Conservation (phyloP, 73 alveolate species). For the Urostyla sp. region DNA sequence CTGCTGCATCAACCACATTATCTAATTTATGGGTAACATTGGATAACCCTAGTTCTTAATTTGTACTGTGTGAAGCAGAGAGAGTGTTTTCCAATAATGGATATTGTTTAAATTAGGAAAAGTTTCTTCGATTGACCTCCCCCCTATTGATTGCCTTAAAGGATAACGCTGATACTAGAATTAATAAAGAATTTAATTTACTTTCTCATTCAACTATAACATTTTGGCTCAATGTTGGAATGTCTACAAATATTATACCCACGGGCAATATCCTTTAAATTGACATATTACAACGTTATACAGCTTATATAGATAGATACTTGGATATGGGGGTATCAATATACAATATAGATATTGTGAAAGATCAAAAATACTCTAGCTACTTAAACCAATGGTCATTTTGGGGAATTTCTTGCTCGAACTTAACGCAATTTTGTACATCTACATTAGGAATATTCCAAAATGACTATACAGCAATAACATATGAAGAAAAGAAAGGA, state of each 20-base stretch:
- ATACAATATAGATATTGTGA: too few species aligned
- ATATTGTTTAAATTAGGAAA: conserved; percentile 18
- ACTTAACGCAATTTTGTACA: conserved; percentile 10
- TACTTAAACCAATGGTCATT: conserved; percentile 27
- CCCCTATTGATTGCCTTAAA: not conserved
- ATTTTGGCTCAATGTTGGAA: conserved; percentile 29
- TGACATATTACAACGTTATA: not conserved
- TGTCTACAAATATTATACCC: not conserved
- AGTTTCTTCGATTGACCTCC: not conserved
- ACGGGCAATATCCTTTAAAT: not conserved
- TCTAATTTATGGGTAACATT: conserved; percentile 33
- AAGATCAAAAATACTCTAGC: not conserved
- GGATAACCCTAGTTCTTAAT: not conserved
- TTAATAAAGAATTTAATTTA: not conserved
- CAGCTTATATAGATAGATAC: not conserved
- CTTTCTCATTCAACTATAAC: conserved; percentile 23
- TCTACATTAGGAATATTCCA: conserved; percentile 8
- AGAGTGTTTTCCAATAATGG: conserved; percentile 29
- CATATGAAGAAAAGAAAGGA: too few species aligned
- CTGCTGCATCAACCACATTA: not conserved
- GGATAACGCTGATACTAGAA: not conserved
- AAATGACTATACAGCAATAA: not conserved
- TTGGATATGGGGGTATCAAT: not conserved
- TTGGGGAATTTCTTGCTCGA: conserved; percentile 10
- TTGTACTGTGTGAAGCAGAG: conserved; percentile 49